phyloP scores from a whole-genome alignment of 2,329 filamentous ascomycete genomes.

The Colletotrichum agaves region DNA sequence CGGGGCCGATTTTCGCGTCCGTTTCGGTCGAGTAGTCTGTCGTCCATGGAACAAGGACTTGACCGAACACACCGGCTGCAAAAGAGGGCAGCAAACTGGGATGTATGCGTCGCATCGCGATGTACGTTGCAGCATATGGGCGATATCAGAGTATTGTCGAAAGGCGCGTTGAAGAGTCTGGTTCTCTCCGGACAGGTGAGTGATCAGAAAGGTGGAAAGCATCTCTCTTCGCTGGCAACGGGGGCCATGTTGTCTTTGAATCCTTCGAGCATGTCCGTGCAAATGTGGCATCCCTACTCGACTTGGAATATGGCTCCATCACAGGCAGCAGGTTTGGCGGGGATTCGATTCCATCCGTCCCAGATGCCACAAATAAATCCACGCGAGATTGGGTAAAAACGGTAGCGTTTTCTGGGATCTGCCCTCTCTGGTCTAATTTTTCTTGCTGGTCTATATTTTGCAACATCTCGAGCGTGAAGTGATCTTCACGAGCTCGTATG shows the following conservation, averaged over 20 bases:
- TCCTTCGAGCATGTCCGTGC: not conserved
- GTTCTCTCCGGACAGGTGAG: not conserved
- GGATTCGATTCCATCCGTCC: not conserved
- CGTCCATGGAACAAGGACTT: slow-evolving; percentile 2
- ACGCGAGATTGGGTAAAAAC: no score
- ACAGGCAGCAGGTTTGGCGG: not conserved
- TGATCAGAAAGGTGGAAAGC: not conserved
- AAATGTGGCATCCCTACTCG: not conserved
- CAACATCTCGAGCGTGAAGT: no score
- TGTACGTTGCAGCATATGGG: no score
- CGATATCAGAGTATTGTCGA: not conserved
- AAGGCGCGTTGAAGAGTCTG: not conserved
- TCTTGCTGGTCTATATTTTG: no score
- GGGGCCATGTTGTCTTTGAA: not conserved
- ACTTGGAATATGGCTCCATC: not conserved
- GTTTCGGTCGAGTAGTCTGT: not conserved
- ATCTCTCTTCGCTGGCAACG: not conserved
- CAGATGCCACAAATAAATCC: no score
- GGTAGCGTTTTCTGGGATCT: no score
- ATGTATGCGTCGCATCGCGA: not conserved
- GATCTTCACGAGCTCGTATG: no score
- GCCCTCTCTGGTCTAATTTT: no score
- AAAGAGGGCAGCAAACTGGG: no score
- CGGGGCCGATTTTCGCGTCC: not conserved
- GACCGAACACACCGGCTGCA: not conserved